Evolutionary conservation across 1,284 basidiomycete species (phyloP).

Genomic region (Trametes hirsuta): DNA sequence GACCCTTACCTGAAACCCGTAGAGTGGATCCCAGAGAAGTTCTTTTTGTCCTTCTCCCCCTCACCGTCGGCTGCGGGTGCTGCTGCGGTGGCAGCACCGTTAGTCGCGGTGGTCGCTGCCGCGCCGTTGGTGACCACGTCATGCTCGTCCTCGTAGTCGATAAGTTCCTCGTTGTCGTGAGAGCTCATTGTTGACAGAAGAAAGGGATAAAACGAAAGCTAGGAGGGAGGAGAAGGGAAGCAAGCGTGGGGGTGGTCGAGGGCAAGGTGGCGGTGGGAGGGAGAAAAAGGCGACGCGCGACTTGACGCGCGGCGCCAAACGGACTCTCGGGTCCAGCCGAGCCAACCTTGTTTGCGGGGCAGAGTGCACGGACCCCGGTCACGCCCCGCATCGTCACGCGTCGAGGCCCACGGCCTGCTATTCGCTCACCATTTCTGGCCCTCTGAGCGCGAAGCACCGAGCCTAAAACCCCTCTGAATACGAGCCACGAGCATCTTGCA

Average conservation of each 20-base stretch:
- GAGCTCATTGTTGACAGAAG: slow-evolving; percentile 55
- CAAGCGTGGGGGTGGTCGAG: slow-evolving; percentile 17
- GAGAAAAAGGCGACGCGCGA: slow-evolving; percentile 35
- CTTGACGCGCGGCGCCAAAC: slow-evolving; percentile 32
- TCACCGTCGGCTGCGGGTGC: slow-evolving; percentile 63
- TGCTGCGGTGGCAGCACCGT: slow-evolving; percentile 52
- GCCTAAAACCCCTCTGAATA: background rate
- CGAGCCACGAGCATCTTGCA: slow-evolving; percentile 10
- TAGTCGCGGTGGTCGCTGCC: slow-evolving; percentile 46
- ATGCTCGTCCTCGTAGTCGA: slow-evolving; percentile 96
- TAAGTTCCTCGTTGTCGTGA: slow-evolving; percentile 83
- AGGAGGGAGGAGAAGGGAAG: slow-evolving; percentile 24
- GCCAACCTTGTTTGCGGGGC: slow-evolving; percentile 20
- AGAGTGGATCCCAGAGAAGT: slow-evolving; percentile 96
- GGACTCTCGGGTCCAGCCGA: slow-evolving; percentile 25
- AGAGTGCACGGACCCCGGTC: slow-evolving; percentile 26
- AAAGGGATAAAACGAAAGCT: slow-evolving; percentile 31
- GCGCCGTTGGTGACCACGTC: slow-evolving; percentile 75
- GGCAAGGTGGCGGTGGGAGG: slow-evolving; percentile 39
- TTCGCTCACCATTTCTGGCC: background rate
- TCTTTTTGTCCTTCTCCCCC: slow-evolving; percentile 90
- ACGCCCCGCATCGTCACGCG: slow-evolving; percentile 11
- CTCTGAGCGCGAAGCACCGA: background rate
- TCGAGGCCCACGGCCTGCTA: background rate
- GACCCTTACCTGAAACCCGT: slow-evolving; percentile 85